Conservation (phyloP, 106 monocot species). For the Alisma plantagoaquatica region DNA sequence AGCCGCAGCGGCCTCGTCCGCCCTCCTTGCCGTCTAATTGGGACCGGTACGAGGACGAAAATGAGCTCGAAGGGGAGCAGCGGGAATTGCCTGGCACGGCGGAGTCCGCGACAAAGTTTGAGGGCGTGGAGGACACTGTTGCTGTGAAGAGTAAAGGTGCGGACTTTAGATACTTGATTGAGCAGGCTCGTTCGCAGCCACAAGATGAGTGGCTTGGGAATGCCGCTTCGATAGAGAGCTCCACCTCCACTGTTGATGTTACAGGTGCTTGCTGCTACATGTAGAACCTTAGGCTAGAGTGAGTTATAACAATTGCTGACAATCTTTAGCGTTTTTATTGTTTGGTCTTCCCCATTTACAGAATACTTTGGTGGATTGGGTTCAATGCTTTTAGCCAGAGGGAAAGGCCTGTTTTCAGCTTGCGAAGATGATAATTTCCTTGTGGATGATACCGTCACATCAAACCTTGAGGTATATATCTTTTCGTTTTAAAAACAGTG, state of each 20-base stretch:
- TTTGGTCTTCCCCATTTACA: constrained; percentile 19
- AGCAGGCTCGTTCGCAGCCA: constrained; percentile 42
- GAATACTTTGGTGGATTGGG: constrained; percentile 50
- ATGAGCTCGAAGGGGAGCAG: constrained; percentile 8
- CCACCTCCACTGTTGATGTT: constrained; percentile 13
- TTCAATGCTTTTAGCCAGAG: constrained; percentile 38
- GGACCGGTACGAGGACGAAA: constrained; percentile 51
- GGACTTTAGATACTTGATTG: constrained; percentile 54
- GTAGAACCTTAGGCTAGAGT: not conserved
- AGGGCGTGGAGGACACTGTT: constrained; percentile 1
- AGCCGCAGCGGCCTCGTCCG: too few species aligned
- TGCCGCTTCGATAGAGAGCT: not conserved
- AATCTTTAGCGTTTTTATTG: not conserved
- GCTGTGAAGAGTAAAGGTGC: constrained; percentile 77
- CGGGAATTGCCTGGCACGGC: not conserved
- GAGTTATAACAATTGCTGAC: too few species aligned
- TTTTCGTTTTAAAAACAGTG: constrained; percentile 1
- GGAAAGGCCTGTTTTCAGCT: constrained; percentile 37
- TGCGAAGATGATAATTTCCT: constrained; percentile 68
- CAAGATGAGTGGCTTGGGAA: not conserved
- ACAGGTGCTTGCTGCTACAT: constrained; percentile 4
- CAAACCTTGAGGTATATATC: constrained; percentile 48
- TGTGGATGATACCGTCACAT: constrained; percentile 43
- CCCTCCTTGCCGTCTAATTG: constrained; percentile 62
- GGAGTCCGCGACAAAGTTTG: too few species aligned